Conservation (phyloP, 2,329 filamentous ascomycete genomes). For the Acrodontium crateriforme region DNA sequence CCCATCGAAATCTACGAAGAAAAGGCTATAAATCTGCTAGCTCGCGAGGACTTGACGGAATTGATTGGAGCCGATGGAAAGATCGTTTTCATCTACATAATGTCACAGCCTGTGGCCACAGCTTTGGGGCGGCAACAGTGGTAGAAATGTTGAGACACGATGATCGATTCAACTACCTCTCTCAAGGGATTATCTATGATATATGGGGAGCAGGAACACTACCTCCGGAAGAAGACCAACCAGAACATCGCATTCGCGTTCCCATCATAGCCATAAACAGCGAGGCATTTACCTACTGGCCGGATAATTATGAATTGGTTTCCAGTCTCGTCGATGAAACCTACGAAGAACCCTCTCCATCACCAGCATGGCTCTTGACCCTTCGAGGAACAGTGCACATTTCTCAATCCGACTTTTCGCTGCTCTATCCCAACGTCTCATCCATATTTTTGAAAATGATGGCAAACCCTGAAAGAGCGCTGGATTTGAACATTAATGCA, state of each 20-base stretch:
- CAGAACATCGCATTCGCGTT: conserved; percentile 33
- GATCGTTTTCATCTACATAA: conserved; percentile 41
- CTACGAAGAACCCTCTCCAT: conserved; percentile 24
- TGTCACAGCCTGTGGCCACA: conserved; percentile 51
- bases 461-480: conserved; percentile 47
- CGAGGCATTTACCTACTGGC: conserved; percentile 60
- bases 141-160: conserved; percentile 45
- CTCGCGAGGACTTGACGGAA: conserved; percentile 42
- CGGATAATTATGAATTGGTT: conserved; percentile 46
- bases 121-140: conserved; percentile 52
- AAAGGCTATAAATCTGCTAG: conserved; percentile 46
- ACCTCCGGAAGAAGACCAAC: conserved; percentile 26
- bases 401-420: conserved; percentile 51
- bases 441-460: conserved; percentile 48
- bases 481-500: conserved; percentile 49
- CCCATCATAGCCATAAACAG: conserved; percentile 51
- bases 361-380: conserved; percentile 33
- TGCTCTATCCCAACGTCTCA: conserved; percentile 47
- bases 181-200: conserved; percentile 53
- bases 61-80: conserved; percentile 45
- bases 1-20: conserved; percentile 39
- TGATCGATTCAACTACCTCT: conserved; percentile 42
- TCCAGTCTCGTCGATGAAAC: conserved; percentile 44
- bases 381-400: conserved; percentile 49
- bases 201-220: conserved; percentile 44